Conservation (phyloP, 169 alveolate genomes). For the Cryptosporidium felis region DNA sequence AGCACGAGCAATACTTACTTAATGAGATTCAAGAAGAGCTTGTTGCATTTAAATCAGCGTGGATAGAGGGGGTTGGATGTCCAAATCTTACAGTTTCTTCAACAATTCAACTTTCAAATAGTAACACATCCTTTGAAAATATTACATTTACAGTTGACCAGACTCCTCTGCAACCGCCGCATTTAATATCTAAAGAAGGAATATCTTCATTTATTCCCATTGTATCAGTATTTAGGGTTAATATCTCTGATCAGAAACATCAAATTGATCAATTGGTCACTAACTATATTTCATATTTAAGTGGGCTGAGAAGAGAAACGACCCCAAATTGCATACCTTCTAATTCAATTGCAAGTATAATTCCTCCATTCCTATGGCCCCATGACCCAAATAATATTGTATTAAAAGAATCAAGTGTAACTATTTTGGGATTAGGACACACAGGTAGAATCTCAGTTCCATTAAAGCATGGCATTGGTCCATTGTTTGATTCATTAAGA, state of each 20-base stretch:
- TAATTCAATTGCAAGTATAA: constrained; percentile 16
- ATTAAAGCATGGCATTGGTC: constrained; percentile 41
- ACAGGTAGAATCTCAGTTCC: constrained; percentile 37
- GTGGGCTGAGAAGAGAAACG: neutral
- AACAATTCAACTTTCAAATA: constrained; percentile 38
- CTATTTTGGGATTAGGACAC: constrained; percentile 41
- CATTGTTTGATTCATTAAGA: constrained; percentile 25
- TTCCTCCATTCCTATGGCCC: constrained; percentile 67
- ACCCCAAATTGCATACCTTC: neutral
- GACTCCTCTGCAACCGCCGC: constrained; percentile 69
- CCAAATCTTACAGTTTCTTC: constrained; percentile 59
- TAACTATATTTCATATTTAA: neutral
- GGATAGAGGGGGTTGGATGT: constrained; percentile 71
- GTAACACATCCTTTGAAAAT: neutral
- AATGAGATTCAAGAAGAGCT: constrained; percentile 57
- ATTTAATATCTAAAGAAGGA: constrained; percentile 48
- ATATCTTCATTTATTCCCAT: constrained; percentile 55
- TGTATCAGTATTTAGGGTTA: constrained; percentile 12
- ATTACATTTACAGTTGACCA: constrained; percentile 28
- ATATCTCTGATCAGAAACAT: neutral
- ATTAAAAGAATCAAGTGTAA: constrained; percentile 26
- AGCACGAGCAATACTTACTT: constrained; percentile 64
- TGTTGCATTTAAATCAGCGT: constrained; percentile 48
- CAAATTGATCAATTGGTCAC: neutral
- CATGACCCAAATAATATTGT: constrained; percentile 57